Evolutionary conservation across 148 eudicot species (phyloP).

Genomic region (Nyssa sinensis): DNA sequence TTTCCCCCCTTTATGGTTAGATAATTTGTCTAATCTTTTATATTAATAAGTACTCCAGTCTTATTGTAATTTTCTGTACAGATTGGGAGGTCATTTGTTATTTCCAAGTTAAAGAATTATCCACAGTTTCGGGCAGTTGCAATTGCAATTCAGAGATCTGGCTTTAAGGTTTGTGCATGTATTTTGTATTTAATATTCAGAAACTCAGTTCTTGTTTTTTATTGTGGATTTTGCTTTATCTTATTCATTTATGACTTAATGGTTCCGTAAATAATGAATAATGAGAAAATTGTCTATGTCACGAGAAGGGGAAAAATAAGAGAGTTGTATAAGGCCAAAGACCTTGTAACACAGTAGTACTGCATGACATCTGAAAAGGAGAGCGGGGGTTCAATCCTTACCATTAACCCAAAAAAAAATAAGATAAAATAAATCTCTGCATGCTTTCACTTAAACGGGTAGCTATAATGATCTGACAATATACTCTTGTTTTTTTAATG

Average conservation of each 20-base stretch:
- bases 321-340: not conserved
- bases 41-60: not conserved
- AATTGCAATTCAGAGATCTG: constrained; percentile 81
- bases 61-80: constrained; percentile 24
- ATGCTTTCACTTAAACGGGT: not conserved
- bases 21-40: not conserved
- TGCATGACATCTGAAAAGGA: not conserved
- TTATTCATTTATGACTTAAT: not conserved
- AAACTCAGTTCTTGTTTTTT: not conserved
- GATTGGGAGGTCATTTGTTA: constrained; percentile 88
- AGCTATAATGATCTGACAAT: not conserved
- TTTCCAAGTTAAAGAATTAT: constrained; percentile 78
- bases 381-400: too few relatives aligned
- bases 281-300: not conserved
- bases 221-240: not conserved
- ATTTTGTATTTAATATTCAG: not conserved
- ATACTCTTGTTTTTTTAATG: not conserved
- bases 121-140: constrained; percentile 91
- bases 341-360: not conserved
- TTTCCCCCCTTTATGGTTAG: not conserved
- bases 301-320: not conserved
- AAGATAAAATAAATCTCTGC: too few relatives aligned
- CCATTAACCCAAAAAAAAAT: not conserved
- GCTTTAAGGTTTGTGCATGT: constrained; percentile 68
- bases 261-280: not conserved